These are phyloP conservation scores for Biscutella auriculata DNA, from an alignment of 441 rosid species.

Conservation along the genomic window DNA sequence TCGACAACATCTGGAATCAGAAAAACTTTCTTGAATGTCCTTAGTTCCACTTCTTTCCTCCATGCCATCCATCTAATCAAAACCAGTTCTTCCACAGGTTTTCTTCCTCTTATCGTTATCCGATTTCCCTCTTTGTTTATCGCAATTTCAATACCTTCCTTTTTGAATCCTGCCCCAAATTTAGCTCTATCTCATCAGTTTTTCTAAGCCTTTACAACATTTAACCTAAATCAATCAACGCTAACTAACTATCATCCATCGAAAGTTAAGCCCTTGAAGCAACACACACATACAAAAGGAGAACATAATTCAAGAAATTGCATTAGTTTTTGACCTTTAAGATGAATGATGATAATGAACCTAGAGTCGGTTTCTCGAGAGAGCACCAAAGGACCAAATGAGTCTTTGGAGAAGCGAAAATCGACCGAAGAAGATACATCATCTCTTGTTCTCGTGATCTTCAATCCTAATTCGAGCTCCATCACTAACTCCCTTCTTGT, in stretches of 20 bases:
- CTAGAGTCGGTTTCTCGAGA: conserved; percentile 53
- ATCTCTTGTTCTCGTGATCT: conserved; percentile 54
- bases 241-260: not conserved
- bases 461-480: conserved; percentile 79
- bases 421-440: conserved; percentile 39
- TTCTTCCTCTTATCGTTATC: conserved; percentile 43
- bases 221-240: conserved; percentile 1
- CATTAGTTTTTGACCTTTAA: conserved; percentile 31
- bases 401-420: conserved; percentile 40
- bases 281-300: not conserved
- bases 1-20: conserved; percentile 47
- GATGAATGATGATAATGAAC: conserved; percentile 60
- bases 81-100: conserved; percentile 60
- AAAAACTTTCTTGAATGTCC: conserved; percentile 41
- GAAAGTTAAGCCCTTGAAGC: not conserved
- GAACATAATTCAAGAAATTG: not conserved
- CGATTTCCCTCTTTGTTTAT: conserved; percentile 56
- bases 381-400: conserved; percentile 42
- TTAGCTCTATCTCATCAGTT: not conserved
- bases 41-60: conserved; percentile 47
- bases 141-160: conserved; percentile 43
- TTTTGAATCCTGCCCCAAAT: conserved; percentile 39
- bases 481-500: conserved; percentile 14
- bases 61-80: conserved; percentile 49
- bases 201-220: not conserved